Conservation (phyloP, 2,329 filamentous ascomycete species). For the Neofusicoccum kwambonambiense region DNA sequence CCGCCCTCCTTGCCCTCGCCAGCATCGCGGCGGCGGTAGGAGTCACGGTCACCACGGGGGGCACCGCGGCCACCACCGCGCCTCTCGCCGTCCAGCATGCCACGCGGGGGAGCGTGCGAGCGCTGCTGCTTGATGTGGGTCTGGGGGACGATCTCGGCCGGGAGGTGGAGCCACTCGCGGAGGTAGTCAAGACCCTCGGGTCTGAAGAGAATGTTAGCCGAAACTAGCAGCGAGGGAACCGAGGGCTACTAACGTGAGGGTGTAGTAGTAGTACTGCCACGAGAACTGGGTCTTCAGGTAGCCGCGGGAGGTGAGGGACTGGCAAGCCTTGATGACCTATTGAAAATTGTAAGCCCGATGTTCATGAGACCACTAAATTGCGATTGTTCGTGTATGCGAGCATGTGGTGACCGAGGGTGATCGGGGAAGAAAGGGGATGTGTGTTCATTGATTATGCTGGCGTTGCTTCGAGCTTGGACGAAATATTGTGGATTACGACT, state of each 20-base stretch:
- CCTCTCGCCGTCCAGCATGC: conserved; percentile 67
- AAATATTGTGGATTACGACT: not conserved
- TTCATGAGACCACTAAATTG: not conserved
- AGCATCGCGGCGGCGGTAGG: conserved; percentile 87
- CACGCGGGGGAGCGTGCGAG: conserved; percentile 94
- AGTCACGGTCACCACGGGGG: conserved; percentile 75
- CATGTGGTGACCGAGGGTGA: conserved; percentile 11
- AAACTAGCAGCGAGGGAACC: conserved; percentile 18
- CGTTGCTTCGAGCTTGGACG: not conserved
- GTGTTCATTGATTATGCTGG: not conserved
- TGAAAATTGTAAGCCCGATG: conserved; percentile 13
- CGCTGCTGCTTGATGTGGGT: conserved; percentile 99
- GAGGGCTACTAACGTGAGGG: conserved; percentile 64
- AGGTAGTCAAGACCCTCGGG: conserved; percentile 99
- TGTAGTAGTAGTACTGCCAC: conserved; percentile 81
- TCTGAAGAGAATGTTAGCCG: not conserved
- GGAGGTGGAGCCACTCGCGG: conserved; percentile 99
- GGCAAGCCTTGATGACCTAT: conserved; percentile 91
- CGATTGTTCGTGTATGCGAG: too few species aligned
- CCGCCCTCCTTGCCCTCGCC: conserved; percentile 37
- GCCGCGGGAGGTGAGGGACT: conserved; percentile 96
- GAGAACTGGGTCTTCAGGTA: conserved; percentile 99
- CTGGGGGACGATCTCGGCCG: conserved; percentile 97
- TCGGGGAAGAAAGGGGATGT: not conserved
- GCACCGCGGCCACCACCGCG: conserved; percentile 35